A percentile compares a stretch with the other conserved stretches of the same genome.
Conservation (phyloP, 257 asterid species). For the Rhazya stricta region DNA sequence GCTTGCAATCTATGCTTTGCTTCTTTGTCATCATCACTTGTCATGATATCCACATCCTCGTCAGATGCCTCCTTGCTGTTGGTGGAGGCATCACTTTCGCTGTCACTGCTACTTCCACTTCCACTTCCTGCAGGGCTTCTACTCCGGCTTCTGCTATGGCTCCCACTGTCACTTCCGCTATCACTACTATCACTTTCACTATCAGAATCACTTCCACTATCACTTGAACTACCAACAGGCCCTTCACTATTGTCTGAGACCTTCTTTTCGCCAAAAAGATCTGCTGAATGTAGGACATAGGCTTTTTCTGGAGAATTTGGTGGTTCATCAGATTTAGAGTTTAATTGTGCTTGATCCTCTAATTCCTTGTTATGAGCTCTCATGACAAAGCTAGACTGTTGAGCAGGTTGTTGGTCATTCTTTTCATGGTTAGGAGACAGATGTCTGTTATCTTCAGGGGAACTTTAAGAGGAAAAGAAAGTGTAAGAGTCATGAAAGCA, state of each 20-base stretch:
- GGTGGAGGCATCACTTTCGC: slow-evolving; percentile 78
- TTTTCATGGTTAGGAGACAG: slow-evolving; percentile 45
- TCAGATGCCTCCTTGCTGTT: slow-evolving; percentile 92
- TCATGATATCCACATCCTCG: slow-evolving; percentile 86
- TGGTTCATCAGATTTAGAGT: slow-evolving; percentile 40
- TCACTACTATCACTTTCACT: slow-evolving; percentile 68
- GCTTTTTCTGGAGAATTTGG: slow-evolving; percentile 35
- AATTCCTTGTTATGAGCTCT: slow-evolving; percentile 34
- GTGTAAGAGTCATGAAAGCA: slow-evolving; percentile 6
- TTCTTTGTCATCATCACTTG: slow-evolving; percentile 59
- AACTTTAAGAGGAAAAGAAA: slow-evolving; percentile 40
- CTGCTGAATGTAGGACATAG: slow-evolving; percentile 46
- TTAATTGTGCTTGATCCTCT: slow-evolving; percentile 48
- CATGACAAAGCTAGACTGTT: slow-evolving; percentile 34
- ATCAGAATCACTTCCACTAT: slow-evolving; percentile 56
- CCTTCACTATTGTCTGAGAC: slow-evolving; percentile 46
- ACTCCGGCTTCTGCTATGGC: slow-evolving; percentile 67
- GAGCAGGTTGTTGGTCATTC: slow-evolving; percentile 43
- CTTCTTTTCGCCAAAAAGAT: slow-evolving; percentile 42
- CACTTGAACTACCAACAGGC: slow-evolving; percentile 59
- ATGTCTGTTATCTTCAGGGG: slow-evolving; percentile 50
- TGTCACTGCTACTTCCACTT: slow-evolving; percentile 75
- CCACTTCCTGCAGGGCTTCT: slow-evolving; percentile 67
- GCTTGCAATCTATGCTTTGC: slow-evolving; percentile 42
- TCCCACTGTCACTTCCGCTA: slow-evolving; percentile 59